Conservation (phyloP, 1,284 basidiomycete genomes). For the Rhizopogon parksii region DNA sequence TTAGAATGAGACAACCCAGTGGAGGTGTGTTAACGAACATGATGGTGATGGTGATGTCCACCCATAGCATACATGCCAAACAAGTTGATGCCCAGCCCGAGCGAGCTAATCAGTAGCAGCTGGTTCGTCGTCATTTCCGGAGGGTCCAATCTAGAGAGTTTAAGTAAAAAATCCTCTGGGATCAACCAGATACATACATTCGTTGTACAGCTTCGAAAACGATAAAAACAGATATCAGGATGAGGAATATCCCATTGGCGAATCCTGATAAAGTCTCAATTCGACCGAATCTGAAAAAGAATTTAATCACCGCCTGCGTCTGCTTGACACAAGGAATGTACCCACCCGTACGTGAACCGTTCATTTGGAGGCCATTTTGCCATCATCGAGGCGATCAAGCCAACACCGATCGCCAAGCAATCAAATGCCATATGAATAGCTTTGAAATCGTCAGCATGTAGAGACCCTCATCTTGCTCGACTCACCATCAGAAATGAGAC, state of each 20-base stretch:
- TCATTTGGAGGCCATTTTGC: conserved; percentile 95
- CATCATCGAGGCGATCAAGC: conserved; percentile 95
- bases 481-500: conserved; percentile 94
- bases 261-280: conserved; percentile 99
- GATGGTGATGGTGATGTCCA: conserved; percentile 88
- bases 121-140: conserved; percentile 98
- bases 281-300: conserved; percentile 71
- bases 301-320: conserved; percentile 2
- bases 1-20: conserved; percentile 42
- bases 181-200: conserved; percentile 51
- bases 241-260: conserved; percentile 95
- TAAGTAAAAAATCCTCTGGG: background rate
- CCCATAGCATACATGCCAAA: conserved; percentile 99
- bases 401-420: conserved; percentile 95
- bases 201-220: conserved; percentile 97
- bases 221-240: conserved; percentile 96
- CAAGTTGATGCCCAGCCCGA: conserved; percentile 90
- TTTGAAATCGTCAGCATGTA: conserved; percentile 27
- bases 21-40: conserved; percentile 40
- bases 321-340: background rate
- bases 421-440: conserved; percentile 99
- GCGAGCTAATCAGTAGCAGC: conserved; percentile 80
- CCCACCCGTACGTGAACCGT: conserved; percentile 90
- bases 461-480: background rate
- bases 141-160: conserved; percentile 67